Evolutionary conservation across 352 stramenopile species (phyloP).

Genomic region (Pythium plurisporium): DNA sequence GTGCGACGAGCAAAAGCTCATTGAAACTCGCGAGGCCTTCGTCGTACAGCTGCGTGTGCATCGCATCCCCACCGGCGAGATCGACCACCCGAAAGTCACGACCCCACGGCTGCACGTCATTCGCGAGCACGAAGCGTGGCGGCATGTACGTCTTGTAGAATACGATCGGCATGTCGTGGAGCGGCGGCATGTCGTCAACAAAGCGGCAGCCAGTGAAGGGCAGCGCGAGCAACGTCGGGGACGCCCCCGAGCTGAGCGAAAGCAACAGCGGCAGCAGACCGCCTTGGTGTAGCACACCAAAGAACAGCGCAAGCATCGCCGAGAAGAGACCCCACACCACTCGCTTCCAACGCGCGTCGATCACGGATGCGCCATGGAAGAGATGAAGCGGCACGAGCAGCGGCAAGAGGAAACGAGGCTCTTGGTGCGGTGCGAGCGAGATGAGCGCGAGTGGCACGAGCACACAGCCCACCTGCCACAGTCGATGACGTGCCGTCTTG

Average conservation of each 20-base stretch:
- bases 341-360: not conserved
- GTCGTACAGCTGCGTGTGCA: conserved; percentile 13
- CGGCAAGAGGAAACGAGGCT: conserved; percentile 90
- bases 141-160: conserved; percentile 84
- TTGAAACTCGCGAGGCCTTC: not conserved
- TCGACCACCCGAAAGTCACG: conserved; percentile 46
- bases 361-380: conserved; percentile 24
- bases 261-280: conserved; percentile 61
- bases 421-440: conserved; percentile 92
- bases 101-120: not conserved
- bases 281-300: conserved; percentile 68
- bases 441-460: conserved; percentile 75
- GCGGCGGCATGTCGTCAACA: conserved; percentile 1
- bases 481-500: conserved; percentile 12
- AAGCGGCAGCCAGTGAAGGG: conserved; percentile 31
- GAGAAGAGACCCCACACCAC: conserved; percentile 55
- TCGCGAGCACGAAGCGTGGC: conserved; percentile 62
- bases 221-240: conserved; percentile 7
- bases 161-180: conserved; percentile 30
- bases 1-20: conserved; percentile 32
- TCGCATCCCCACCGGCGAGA: conserved; percentile 32
- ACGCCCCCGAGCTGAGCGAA: conserved; percentile 24
- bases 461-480: conserved; percentile 37
- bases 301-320: conserved; percentile 45
- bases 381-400: conserved; percentile 81